Percentiles rank a stretch among this genome's conserved stretches.
These are phyloP conservation scores for Mariannaea sp. DNA, from an alignment of 2,329 filamentous ascomycete species.

Conservation along the genomic window DNA sequence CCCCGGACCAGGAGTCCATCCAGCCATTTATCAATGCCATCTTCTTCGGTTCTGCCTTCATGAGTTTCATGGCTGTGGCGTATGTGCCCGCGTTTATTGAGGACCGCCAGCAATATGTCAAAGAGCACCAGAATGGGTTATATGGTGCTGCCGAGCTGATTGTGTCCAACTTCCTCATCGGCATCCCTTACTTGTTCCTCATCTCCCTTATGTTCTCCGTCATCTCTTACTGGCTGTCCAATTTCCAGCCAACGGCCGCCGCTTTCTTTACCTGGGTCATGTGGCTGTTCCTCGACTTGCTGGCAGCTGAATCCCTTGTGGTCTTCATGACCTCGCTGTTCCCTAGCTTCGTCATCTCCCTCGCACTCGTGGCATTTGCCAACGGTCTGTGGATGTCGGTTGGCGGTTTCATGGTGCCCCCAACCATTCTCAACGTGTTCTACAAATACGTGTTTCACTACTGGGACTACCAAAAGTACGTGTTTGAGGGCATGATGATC, in stretches of 20 bases:
- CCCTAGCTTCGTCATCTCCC: constrained; percentile 78
- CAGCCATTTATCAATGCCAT: constrained; percentile 84
- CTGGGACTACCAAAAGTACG: constrained; percentile 85
- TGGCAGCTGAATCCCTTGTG: constrained; percentile 82
- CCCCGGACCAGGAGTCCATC: constrained; percentile 71
- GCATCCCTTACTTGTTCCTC: constrained; percentile 78
- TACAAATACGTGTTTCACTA: constrained; percentile 89
- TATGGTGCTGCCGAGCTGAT: constrained; percentile 76
- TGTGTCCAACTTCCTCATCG: constrained; percentile 80
- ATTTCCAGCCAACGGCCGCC: constrained; percentile 67
- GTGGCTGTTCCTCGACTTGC: constrained; percentile 83
- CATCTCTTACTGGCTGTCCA: constrained; percentile 79
- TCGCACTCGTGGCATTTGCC: constrained; percentile 81
- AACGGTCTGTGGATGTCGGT: constrained; percentile 92
- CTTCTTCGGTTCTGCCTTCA: constrained; percentile 75
- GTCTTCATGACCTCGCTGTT: constrained; percentile 75
- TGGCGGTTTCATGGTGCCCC: constrained; percentile 78
- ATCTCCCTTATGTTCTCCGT: constrained; percentile 77
- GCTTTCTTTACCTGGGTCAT: constrained; percentile 80
- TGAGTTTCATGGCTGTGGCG: constrained; percentile 82
- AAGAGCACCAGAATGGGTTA: constrained; percentile 81
- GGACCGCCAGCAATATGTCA: constrained; percentile 36
- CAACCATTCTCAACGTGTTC: constrained; percentile 75
- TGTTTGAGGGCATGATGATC: constrained; percentile 93
- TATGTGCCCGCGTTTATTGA: constrained; percentile 86